phyloP scores from a whole-genome alignment of 1,284 basidiomycete genomes.

The Cryptococcus sp. region DNA sequence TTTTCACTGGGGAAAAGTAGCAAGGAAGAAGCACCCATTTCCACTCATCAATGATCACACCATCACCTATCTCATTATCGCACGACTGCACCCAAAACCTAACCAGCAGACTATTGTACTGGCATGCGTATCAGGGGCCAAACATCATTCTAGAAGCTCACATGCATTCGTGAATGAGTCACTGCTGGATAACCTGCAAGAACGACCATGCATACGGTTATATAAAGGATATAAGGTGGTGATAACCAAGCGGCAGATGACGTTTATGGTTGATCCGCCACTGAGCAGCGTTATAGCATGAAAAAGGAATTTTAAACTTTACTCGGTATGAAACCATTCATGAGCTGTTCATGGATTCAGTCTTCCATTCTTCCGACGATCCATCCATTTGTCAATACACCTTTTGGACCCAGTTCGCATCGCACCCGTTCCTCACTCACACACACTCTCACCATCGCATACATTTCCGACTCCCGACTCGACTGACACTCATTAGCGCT shows the following conservation, averaged over 20 bases:
- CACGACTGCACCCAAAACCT: no score
- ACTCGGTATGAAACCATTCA: neutral
- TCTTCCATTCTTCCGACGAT: neutral
- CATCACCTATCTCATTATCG: conserved; percentile 2
- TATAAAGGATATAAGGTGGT: neutral
- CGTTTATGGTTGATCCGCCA: conserved; percentile 1
- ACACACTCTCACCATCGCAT: no score
- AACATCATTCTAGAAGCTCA: no score
- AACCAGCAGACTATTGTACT: no score
- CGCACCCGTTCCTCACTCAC: neutral
- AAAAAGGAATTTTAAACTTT: neutral
- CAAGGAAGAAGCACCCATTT: neutral
- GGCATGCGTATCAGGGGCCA: no score
- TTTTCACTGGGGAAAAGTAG: neutral
- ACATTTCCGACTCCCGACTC: no score
- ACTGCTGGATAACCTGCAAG: no score
- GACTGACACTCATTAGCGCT: no score
- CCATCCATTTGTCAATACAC: neutral
- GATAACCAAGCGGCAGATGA: neutral
- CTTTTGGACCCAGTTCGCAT: neutral
- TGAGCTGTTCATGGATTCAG: neutral
- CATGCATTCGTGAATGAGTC: no score
- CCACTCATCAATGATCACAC: neutral
- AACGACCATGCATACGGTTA: neutral
- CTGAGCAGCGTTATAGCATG: neutral